Conservation (phyloP, 2,329 filamentous ascomycete species). For the Tolypocladium guangdongense region DNA sequence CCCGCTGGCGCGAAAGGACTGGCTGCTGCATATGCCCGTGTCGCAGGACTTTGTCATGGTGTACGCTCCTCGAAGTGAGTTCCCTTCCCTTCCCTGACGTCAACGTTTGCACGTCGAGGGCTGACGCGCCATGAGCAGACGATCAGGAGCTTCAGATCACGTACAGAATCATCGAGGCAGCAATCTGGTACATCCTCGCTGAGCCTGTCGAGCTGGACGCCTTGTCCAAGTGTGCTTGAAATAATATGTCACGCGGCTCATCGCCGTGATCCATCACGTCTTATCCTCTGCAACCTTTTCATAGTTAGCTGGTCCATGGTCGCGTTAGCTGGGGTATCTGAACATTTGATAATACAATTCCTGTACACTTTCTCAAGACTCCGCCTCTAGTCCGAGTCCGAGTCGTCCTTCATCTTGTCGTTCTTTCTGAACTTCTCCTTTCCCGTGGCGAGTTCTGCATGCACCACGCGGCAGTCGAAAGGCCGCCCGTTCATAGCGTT, state of each 20-base stretch:
- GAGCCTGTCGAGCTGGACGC: conserved; percentile 29
- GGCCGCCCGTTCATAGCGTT: conserved; percentile 67
- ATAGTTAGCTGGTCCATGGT: background rate
- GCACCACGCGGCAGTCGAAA: conserved; percentile 62
- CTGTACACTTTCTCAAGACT: background rate
- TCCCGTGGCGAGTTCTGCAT: conserved; percentile 61
- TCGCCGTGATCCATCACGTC: background rate
- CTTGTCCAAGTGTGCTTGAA: background rate
- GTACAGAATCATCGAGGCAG: conserved; percentile 60
- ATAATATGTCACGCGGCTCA: background rate
- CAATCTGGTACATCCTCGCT: conserved; percentile 53
- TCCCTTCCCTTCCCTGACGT: background rate
- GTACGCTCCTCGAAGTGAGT: conserved; percentile 59
- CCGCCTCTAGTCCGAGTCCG: conserved; percentile 16
- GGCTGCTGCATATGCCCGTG: conserved; percentile 52
- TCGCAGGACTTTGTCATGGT: conserved; percentile 70
- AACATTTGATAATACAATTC: background rate
- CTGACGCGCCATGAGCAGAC: conserved; percentile 23
- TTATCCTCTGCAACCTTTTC: background rate
- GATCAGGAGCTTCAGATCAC: conserved; percentile 57
- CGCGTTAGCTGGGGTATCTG: conserved; percentile 2
- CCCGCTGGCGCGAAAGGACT: conserved; percentile 55
- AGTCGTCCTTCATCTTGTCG: conserved; percentile 36
- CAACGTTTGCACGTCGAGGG: background rate
- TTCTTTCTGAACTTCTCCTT: conserved; percentile 64